Base-by-base conservation (phyloP, 2,329 filamentous ascomycete genomes). In the Diplodia seriata region DNA sequence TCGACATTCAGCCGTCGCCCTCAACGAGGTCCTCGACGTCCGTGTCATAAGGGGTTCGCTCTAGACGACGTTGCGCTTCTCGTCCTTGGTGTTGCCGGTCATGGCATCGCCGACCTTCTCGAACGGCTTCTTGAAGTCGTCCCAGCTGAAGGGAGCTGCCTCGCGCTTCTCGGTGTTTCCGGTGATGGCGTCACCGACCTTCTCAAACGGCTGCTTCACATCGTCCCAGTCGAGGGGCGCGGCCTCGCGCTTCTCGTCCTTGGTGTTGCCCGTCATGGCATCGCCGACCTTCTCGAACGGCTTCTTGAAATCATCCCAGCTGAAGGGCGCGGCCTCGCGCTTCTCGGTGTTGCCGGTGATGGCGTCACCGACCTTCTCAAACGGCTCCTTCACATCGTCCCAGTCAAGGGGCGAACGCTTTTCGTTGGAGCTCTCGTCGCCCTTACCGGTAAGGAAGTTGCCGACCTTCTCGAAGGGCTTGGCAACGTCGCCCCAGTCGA, bases 211-310 rank as follows among this genome's bases (percentile, higher is more conserved):
- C 26, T 54, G n/a, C 23, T 29, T 31, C 4, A 54, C 15, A 18
- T 54, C 51, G 5, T 31, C 26, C 51, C 51, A 54, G 26, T 54
- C 51, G 51, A 54, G 1, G 23, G 51, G 51, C 5, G 38, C 38
- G 29, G 53, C 29, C 20, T 40, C 38, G 56, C 56, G 56, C 56
- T 61, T 61, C 38, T 61, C 56, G 36, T 61, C 20, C 23, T 61
- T 29, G 57, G 26, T 20, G 14, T 50, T 26, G 40, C 57, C 57
- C 6, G 38, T 47, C n/a, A 61, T 29, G 40, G 31, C 31, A 20
- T n/a, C 23, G 7, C 40, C 23, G 8, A 49, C 26, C 9, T 49
- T 20, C 20, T 49, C 40, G 11, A 61, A 61, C 8, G 57, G 40
- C 40, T 49, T 36, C 8, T 15, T 3, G 15, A 61, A 14, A 5